These are phyloP conservation scores for Clarireedia monteithiana DNA, from an alignment of 2,329 filamentous ascomycete species.

Conservation along the genomic window DNA sequence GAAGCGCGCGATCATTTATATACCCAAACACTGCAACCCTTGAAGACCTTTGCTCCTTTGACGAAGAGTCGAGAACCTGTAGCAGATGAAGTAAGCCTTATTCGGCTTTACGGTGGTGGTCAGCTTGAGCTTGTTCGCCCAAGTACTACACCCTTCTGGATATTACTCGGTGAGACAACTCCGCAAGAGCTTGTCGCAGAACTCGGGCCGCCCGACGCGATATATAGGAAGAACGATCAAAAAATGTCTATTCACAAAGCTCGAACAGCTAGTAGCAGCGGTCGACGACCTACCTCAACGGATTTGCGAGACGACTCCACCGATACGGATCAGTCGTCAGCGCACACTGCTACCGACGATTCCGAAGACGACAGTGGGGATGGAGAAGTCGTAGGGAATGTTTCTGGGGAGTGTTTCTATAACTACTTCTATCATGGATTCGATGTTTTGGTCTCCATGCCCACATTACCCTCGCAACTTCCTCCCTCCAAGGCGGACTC, in stretches of 20 bases:
- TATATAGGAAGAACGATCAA: constrained; percentile 86
- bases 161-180: constrained; percentile 77
- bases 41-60: constrained; percentile 62
- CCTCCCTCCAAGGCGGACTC: constrained; percentile 43
- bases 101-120: constrained; percentile 71
- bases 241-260: constrained; percentile 78
- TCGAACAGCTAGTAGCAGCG: constrained; percentile 44
- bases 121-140: constrained; percentile 69
- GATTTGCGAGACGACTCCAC: constrained; percentile 45
- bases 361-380: constrained; percentile 57
- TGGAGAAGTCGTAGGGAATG: constrained; percentile 44
- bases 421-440: constrained; percentile 97
- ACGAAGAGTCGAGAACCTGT: constrained; percentile 68
- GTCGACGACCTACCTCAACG: constrained; percentile 37
- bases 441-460: constrained; percentile 82
- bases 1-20: constrained; percentile 72
- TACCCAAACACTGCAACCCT: constrained; percentile 63
- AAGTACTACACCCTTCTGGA: constrained; percentile 58
- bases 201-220: constrained; percentile 86
- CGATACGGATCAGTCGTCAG: constrained; percentile 70
- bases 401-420: constrained; percentile 77
- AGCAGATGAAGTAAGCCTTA: constrained; percentile 82
- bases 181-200: constrained; percentile 88
- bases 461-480: constrained; percentile 54
- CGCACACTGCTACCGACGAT: constrained; percentile 62